Evolutionary conservation across 73 alveolate genomes (phyloP).

Genomic region (Symbiodinium natans): DNA sequence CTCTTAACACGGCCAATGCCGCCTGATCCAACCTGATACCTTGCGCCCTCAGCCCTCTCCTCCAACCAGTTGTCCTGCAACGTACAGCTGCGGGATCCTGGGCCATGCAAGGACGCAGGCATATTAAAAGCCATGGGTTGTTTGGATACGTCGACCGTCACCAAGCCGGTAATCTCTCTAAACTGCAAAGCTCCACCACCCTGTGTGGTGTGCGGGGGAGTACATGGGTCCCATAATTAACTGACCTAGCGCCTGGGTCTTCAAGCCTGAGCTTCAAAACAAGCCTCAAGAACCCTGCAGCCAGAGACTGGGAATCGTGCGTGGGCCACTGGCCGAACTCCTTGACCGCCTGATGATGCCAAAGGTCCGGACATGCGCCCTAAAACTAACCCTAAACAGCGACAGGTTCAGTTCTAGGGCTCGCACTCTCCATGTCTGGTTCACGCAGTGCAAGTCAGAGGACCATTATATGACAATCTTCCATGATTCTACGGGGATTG

Average conservation of each 20-base stretch:
- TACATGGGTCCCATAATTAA: too few relatives aligned
- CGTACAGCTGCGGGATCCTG: slow-evolving; percentile 90
- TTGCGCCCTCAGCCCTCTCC: not conserved
- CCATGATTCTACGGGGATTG: too few relatives aligned
- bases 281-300: not conserved
- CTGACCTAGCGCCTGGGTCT: too few relatives aligned
- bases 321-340: slow-evolving; percentile 93
- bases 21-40: not conserved
- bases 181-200: too few relatives aligned
- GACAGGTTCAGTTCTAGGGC: too few relatives aligned
- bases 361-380: not conserved
- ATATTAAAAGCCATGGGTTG: too few relatives aligned
- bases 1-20: not conserved
- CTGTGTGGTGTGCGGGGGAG: not conserved
- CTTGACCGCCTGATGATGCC: slow-evolving; percentile 32
- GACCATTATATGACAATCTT: too few relatives aligned
- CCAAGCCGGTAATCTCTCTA: too few relatives aligned
- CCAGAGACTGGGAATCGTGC: not conserved
- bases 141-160: too few relatives aligned
- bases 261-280: not conserved
- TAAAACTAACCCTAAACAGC: not conserved
- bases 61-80: slow-evolving; percentile 78
- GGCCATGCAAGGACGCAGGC: not conserved
- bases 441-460: too few relatives aligned
- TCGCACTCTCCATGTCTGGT: too few relatives aligned